Conservation (phyloP, 441 rosid species). For the Adansonia gregorii region DNA sequence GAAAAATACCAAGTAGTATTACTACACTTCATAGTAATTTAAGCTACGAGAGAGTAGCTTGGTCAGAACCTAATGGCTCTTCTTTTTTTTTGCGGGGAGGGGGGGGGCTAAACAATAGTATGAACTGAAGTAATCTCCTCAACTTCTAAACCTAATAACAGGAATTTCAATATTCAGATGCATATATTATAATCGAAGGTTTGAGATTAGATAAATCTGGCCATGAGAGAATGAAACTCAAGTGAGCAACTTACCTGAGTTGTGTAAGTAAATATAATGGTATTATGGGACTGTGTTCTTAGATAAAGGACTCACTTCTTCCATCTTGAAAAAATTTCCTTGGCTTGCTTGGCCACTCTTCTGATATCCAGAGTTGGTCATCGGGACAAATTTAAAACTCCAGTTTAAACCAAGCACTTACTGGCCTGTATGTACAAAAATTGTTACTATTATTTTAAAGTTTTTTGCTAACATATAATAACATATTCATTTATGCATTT, state of each 20-base stretch:
- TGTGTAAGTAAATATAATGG: not conserved
- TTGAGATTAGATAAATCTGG: not conserved
- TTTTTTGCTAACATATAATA: too few species aligned
- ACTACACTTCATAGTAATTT: too few species aligned
- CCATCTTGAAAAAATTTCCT: not conserved
- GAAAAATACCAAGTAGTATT: not conserved
- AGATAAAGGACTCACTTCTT: slow-evolving; percentile 8
- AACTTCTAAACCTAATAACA: not conserved
- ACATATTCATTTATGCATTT: too few species aligned
- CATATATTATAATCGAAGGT: not conserved
- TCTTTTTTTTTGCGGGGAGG: not conserved
- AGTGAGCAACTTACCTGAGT: slow-evolving; percentile 21
- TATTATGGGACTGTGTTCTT: not conserved
- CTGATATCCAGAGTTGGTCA: not conserved
- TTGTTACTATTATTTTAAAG: not conserved
- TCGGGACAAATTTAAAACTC: not conserved
- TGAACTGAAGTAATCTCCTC: not conserved
- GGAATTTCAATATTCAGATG: slow-evolving; percentile 7
- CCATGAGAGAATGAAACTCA: slow-evolving; percentile 8
- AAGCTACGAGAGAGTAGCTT: not conserved
- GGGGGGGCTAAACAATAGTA: not conserved
- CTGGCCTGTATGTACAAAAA: not conserved
- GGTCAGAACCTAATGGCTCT: not conserved
- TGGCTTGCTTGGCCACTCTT: not conserved
- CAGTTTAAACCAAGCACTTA: not conserved